These are phyloP conservation scores for Umbelopsis sp. DNA, from an alignment of 192 early-diverging fungal species.

Conservation along the genomic window DNA sequence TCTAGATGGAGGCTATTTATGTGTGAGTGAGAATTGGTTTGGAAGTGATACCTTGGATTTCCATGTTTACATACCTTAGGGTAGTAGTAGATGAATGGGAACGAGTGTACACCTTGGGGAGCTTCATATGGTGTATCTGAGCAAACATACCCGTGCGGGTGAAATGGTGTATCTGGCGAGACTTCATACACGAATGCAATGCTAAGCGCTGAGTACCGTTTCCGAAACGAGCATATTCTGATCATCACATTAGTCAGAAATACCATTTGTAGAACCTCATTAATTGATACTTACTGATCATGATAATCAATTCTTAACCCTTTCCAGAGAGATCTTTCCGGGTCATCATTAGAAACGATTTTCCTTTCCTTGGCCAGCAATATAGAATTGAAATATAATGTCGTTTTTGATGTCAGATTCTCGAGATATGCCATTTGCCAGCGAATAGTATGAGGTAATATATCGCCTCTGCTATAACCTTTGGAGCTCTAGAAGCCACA, in stretches of 20 bases:
- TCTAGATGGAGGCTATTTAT: conserved; percentile 40
- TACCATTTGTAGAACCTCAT: neutral
- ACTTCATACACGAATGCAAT: conserved; percentile 52
- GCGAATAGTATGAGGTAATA: conserved; percentile 39
- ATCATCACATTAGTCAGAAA: neutral
- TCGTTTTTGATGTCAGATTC: conserved; percentile 52
- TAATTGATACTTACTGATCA: conserved; percentile 38
- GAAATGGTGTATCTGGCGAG: conserved; percentile 38
- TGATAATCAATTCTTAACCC: conserved; percentile 45
- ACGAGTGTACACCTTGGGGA: conserved; percentile 54
- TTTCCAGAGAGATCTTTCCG: conserved; percentile 43
- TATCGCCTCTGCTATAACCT: conserved; percentile 30
- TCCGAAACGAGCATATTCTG: conserved; percentile 48
- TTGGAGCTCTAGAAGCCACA: conserved; percentile 18
- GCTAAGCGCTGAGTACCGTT: conserved; percentile 43
- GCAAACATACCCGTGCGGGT: conserved; percentile 44
- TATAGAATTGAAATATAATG: conserved; percentile 51
- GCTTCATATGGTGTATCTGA: conserved; percentile 45
- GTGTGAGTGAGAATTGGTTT: neutral
- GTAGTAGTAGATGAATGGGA: conserved; percentile 55
- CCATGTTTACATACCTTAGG: conserved; percentile 40
- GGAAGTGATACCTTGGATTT: neutral
- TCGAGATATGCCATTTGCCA: conserved; percentile 47
- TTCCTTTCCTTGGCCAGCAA: conserved; percentile 48
- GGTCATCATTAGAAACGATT: conserved; percentile 42